phyloP scores from a whole-genome alignment of 2,329 filamentous ascomycete species.

The Claviceps purpurea region DNA sequence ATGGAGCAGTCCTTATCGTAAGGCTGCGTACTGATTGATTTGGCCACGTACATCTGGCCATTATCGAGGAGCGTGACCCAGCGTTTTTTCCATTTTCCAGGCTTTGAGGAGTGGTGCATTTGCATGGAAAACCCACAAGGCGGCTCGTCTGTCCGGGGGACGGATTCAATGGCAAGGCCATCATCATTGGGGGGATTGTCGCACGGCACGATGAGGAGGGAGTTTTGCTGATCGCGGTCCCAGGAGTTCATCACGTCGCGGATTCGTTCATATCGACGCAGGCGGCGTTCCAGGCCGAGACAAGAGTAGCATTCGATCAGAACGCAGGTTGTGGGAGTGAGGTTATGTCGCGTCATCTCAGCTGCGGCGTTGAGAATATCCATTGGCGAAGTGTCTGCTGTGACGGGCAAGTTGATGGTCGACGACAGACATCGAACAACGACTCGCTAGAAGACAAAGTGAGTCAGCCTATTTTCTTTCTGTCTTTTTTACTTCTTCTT shows the following conservation, averaged over 20 bases:
- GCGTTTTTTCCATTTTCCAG: conserved; percentile 80
- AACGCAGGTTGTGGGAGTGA: conserved; percentile 54
- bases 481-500: neutral
- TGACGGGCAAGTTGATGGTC: conserved; percentile 58
- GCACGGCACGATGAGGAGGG: conserved; percentile 51
- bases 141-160: conserved; percentile 42
- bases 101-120: conserved; percentile 68
- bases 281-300: conserved; percentile 65
- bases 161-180: conserved; percentile 53
- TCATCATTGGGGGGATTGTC: conserved; percentile 39
- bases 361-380: conserved; percentile 61
- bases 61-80: conserved; percentile 60
- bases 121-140: conserved; percentile 56
- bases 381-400: conserved; percentile 56
- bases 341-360: conserved; percentile 45
- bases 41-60: conserved; percentile 60
- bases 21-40: conserved; percentile 48
- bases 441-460: conserved; percentile 39
- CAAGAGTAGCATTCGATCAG: conserved; percentile 63
- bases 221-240: conserved; percentile 69
- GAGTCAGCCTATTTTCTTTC: neutral
- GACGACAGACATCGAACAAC: conserved; percentile 59
- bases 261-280: conserved; percentile 76
- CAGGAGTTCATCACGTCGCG: conserved; percentile 87
- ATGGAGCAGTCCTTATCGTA: conserved; percentile 53